Evolutionary conservation across 2,329 filamentous ascomycete genomes (phyloP).

Genomic region (Tolypocladium ovalisporum): DNA sequence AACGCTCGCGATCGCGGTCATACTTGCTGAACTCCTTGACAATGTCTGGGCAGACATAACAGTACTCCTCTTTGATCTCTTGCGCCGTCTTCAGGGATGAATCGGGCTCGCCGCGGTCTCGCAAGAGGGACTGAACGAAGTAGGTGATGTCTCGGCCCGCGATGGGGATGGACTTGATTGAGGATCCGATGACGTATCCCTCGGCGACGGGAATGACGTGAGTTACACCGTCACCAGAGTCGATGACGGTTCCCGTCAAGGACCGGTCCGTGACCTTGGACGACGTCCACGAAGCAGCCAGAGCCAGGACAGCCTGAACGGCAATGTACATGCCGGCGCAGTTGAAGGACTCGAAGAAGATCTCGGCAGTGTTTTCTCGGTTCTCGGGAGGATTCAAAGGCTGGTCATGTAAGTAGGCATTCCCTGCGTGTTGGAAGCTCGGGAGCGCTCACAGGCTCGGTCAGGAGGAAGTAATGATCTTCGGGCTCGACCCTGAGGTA

Average conservation of each 20-base stretch:
- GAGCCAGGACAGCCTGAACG: slow-evolving; percentile 90
- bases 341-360: slow-evolving; percentile 99
- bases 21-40: slow-evolving; percentile 96
- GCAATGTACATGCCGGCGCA: slow-evolving; percentile 98
- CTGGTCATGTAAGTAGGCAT: slow-evolving; percentile 30
- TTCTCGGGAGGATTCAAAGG: slow-evolving; percentile 97
- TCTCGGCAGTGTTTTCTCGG: slow-evolving; percentile 96
- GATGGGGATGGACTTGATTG: slow-evolving; percentile 98
- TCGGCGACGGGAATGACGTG: slow-evolving; percentile 98
- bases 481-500: slow-evolving; percentile 96
- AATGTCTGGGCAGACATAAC: slow-evolving; percentile 96
- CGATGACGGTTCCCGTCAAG: slow-evolving; percentile 93
- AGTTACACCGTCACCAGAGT: slow-evolving; percentile 96
- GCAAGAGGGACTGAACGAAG: slow-evolving; percentile 91
- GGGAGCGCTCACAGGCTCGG: slow-evolving; percentile 72
- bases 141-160: slow-evolving; percentile 97
- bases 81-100: slow-evolving; percentile 96
- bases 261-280: slow-evolving; percentile 96
- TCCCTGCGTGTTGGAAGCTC: background rate
- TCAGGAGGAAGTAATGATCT: slow-evolving; percentile 96
- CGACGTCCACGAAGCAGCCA: slow-evolving; percentile 96
- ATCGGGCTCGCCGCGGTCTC: slow-evolving; percentile 92
- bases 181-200: slow-evolving; percentile 97
- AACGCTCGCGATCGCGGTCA: slow-evolving; percentile 84
- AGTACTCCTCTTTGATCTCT: slow-evolving; percentile 97